Conservation (phyloP, 2,329 filamentous ascomycete species). For the Sclerotinia nivalis region DNA sequence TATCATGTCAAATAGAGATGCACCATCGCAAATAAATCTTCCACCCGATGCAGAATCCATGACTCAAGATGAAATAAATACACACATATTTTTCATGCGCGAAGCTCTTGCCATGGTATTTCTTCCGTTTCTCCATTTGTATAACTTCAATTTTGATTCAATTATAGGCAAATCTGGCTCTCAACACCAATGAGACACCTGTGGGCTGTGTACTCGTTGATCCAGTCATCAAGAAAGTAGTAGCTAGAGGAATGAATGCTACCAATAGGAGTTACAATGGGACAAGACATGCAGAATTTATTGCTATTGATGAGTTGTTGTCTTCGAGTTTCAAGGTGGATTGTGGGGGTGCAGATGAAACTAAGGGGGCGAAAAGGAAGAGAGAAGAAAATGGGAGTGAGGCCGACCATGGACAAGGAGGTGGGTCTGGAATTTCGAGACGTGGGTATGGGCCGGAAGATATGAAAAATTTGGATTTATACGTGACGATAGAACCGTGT, state of each 20-base stretch:
- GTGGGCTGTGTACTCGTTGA: conserved; percentile 94
- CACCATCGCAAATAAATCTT: neutral
- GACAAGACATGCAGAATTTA: conserved; percentile 92
- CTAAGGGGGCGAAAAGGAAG: conserved; percentile 31
- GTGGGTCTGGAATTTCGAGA: conserved; percentile 46
- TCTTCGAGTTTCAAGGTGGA: conserved; percentile 47
- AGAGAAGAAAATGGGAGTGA: neutral
- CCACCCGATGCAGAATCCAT: conserved; percentile 21
- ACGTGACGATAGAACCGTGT: conserved; percentile 97
- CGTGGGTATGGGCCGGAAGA: conserved; percentile 56
- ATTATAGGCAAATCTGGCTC: conserved; percentile 75
- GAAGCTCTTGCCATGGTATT: conserved; percentile 83
- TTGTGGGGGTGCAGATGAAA: neutral
- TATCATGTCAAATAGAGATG: neutral
- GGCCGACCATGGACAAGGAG: neutral
- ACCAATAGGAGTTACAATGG: conserved; percentile 90
- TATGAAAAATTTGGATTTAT: conserved; percentile 73
- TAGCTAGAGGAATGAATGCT: conserved; percentile 93
- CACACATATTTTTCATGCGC: conserved; percentile 69
- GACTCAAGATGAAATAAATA: conserved; percentile 29
- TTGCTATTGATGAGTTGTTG: conserved; percentile 72
- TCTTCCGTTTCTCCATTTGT: conserved; percentile 20
- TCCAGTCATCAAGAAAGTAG: conserved; percentile 61
- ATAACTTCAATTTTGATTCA: neutral
- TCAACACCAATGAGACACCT: conserved; percentile 86